A percentile compares a stretch with the other conserved stretches of the same genome.
These are phyloP conservation scores for Aurifilum marmelostoma DNA, from an alignment of 2,329 filamentous ascomycete species.

Conservation along the genomic window DNA sequence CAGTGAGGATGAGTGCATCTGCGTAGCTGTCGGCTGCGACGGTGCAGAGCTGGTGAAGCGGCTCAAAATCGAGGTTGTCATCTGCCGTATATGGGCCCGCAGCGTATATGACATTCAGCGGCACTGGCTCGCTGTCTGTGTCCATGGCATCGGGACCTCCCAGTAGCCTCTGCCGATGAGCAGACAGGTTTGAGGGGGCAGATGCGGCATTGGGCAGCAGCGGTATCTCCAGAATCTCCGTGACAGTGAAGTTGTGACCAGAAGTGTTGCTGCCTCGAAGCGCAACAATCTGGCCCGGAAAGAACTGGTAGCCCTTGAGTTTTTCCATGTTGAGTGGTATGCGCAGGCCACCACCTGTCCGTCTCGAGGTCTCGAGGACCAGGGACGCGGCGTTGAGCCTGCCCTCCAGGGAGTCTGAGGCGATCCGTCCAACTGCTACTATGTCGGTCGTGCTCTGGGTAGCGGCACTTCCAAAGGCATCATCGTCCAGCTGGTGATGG, in stretches of 20 bases:
- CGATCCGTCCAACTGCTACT: slow-evolving; percentile 88
- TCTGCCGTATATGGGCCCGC: slow-evolving; percentile 92
- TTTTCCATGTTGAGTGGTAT: slow-evolving; percentile 78
- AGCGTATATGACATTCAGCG: slow-evolving; percentile 76
- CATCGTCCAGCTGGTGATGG: slow-evolving; percentile 75
- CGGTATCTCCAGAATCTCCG: slow-evolving; percentile 75
- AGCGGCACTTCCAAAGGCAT: slow-evolving; percentile 84
- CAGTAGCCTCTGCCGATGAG: slow-evolving; percentile 69
- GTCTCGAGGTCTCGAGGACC: slow-evolving; percentile 84
- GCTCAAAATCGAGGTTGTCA: slow-evolving; percentile 88
- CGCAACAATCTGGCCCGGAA: slow-evolving; percentile 92
- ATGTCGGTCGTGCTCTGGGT: slow-evolving; percentile 84
- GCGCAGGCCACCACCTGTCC: slow-evolving; percentile 79
- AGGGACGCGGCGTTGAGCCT: slow-evolving; percentile 84
- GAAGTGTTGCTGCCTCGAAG: slow-evolving; percentile 85
- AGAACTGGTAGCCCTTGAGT: slow-evolving; percentile 76
- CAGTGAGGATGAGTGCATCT: slow-evolving; percentile 78
- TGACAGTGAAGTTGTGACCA: slow-evolving; percentile 79
- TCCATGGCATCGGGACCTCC: slow-evolving; percentile 67
- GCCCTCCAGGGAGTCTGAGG: slow-evolving; percentile 83
- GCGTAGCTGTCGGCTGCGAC: slow-evolving; percentile 74
- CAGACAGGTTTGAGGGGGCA: slow-evolving; percentile 63
- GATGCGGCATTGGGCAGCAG: slow-evolving; percentile 76
- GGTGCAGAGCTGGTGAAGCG: slow-evolving; percentile 78
- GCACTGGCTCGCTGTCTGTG: slow-evolving; percentile 60